phyloP scores from a whole-genome alignment of 139 green algal species.

The Nannochloris sp. region DNA sequence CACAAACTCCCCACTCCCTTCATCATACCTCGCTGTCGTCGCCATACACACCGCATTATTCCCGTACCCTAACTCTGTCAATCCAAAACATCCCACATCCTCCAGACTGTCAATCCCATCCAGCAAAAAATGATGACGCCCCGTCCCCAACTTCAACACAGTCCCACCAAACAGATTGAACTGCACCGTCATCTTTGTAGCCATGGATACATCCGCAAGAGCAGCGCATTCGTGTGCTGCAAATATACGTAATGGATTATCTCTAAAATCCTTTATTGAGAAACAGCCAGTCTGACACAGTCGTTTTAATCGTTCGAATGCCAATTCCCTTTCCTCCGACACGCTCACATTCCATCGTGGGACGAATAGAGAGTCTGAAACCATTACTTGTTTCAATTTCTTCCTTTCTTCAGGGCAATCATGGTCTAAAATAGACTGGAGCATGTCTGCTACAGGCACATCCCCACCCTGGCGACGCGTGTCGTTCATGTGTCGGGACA shows the following conservation, averaged over 20 bases:
- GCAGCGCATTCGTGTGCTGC: constrained; percentile 74
- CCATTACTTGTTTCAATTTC: constrained; percentile 72
- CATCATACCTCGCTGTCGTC: constrained; percentile 71
- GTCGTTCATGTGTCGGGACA: no score
- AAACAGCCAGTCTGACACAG: constrained; percentile 69
- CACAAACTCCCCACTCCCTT: constrained; percentile 22
- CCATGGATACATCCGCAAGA: constrained; percentile 65
- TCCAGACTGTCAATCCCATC: constrained; percentile 60
- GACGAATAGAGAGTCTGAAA: constrained; percentile 49
- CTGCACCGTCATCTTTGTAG: constrained; percentile 76
- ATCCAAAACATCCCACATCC: constrained; percentile 76
- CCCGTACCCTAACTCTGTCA: constrained; percentile 86
- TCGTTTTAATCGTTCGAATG: constrained; percentile 53
- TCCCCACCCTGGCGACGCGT: no score
- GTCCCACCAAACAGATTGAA: constrained; percentile 88
- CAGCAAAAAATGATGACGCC: constrained; percentile 65
- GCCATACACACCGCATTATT: constrained; percentile 94
- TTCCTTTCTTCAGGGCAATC: constrained; percentile 59
- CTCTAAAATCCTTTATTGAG: constrained; percentile 64
- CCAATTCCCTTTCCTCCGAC: constrained; percentile 73
- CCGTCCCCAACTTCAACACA: constrained; percentile 79
- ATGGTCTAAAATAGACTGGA: constrained; percentile 72
- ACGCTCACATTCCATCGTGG: constrained; percentile 67
- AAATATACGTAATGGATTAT: constrained; percentile 77
- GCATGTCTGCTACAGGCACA: neutral